Percentiles rank a stretch among this genome's conserved stretches.
Evolutionary conservation across 257 asterid genomes (phyloP).

Genomic region (Mitragyna speciosa): DNA sequence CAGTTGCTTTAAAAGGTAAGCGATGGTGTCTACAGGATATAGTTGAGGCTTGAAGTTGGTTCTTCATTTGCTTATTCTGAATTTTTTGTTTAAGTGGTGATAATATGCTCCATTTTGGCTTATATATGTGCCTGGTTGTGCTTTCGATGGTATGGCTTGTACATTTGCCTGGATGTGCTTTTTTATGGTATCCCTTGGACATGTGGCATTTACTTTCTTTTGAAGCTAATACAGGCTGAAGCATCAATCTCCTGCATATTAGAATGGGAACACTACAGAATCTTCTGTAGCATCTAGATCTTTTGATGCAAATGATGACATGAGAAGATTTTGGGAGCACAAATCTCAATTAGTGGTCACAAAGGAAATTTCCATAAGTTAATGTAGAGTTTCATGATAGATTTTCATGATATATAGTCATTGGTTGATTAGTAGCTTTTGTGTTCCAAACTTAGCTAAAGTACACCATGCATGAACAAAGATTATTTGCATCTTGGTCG

Average conservation of each 20-base stretch:
- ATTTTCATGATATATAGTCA: no score
- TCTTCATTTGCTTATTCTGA: background rate
- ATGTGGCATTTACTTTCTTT: background rate
- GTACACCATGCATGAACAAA: background rate
- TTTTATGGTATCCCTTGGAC: background rate
- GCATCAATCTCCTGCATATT: no score
- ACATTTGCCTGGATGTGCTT: background rate
- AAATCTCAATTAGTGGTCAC: no score
- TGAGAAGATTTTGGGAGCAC: background rate
- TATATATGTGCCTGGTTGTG: background rate
- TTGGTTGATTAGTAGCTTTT: background rate
- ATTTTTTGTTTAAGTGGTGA: background rate
- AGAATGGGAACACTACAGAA: background rate
- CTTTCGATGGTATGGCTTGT: background rate
- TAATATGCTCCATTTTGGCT: background rate
- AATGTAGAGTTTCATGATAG: no score
- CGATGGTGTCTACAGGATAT: constrained; percentile 8
- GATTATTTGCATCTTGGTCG: background rate
- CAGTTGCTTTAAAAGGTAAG: constrained; percentile 74
- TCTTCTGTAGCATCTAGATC: background rate
- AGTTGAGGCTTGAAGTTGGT: constrained; percentile 1
- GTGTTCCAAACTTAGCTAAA: background rate
- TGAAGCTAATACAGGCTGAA: background rate
- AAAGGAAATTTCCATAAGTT: background rate
- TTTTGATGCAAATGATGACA: background rate